Evolutionary conservation across 192 early-diverging fungal species (phyloP).

Genomic region (Entomortierella parvispora): DNA sequence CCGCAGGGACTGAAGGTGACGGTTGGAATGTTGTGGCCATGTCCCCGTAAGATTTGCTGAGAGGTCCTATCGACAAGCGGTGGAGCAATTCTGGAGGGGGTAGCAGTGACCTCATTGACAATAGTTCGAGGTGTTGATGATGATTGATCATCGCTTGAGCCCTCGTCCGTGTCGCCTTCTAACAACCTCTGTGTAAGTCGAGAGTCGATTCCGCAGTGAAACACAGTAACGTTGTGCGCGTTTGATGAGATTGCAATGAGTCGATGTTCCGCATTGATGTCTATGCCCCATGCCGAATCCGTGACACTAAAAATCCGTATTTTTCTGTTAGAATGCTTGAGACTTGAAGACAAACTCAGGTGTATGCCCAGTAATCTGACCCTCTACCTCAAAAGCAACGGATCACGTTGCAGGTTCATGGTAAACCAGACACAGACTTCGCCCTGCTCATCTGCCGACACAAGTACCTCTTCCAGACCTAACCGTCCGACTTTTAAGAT

Average conservation of each 20-base stretch:
- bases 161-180: not conserved
- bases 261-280: slow-evolving; percentile 58
- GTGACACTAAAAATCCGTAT: slow-evolving; percentile 49
- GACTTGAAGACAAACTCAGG: no score
- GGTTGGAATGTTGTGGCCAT: slow-evolving; percentile 70
- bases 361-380: not conserved
- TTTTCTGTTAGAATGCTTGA: no score
- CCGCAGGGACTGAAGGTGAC: slow-evolving; percentile 66
- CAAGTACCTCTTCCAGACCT: slow-evolving; percentile 63
- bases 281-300: slow-evolving; percentile 68
- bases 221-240: slow-evolving; percentile 55
- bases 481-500: slow-evolving; percentile 64
- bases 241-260: slow-evolving; percentile 68
- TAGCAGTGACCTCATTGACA: not conserved
- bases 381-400: slow-evolving; percentile 54
- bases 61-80: slow-evolving; percentile 4
- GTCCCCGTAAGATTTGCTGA: slow-evolving; percentile 56
- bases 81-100: not conserved
- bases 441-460: slow-evolving; percentile 62
- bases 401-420: slow-evolving; percentile 44
- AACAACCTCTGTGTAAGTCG: slow-evolving; percentile 7
- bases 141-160: not conserved
- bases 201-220: slow-evolving; percentile 47
- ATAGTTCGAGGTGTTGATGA: not conserved
- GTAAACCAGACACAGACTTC: slow-evolving; percentile 65